Conservation (phyloP, 352 stramenopile genomes). For the Pythium graminicola region DNA sequence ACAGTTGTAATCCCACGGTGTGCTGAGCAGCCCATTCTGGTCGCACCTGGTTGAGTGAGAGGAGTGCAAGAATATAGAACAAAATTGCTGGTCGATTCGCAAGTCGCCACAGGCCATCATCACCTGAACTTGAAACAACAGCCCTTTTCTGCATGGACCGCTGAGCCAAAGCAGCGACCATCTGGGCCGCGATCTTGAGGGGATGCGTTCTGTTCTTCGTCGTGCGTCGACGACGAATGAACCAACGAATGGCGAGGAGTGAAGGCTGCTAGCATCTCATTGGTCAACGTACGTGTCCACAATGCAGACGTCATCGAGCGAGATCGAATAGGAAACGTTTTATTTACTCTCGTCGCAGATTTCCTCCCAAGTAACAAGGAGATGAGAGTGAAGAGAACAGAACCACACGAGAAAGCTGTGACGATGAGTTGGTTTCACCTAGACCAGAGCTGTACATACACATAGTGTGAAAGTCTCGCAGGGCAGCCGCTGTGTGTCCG, state of each 20-base stretch:
- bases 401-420: slow-evolving; percentile 21
- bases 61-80: neutral
- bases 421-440: slow-evolving; percentile 10
- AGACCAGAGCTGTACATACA: neutral
- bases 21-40: no score
- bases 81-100: no score
- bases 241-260: slow-evolving; percentile 9
- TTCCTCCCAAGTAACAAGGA: slow-evolving; percentile 6
- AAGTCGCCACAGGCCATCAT: no score
- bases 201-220: slow-evolving; percentile 6
- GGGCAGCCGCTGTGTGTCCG: neutral
- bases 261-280: slow-evolving; percentile 10
- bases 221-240: slow-evolving; percentile 7
- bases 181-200: slow-evolving; percentile 7
- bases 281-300: slow-evolving; percentile 23
- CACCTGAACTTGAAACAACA: no score
- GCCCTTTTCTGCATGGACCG: slow-evolving; percentile 2
- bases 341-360: slow-evolving; percentile 26
- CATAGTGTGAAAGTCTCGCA: neutral
- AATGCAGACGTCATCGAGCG: slow-evolving; percentile 26
- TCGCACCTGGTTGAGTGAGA: no score
- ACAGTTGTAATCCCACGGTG: no score
- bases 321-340: slow-evolving; percentile 6
- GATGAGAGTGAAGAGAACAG: slow-evolving; percentile 20
- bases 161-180: slow-evolving; percentile 2